Evolutionary conservation across 148 eudicot genomes (phyloP).

Genomic region (Nepenthes mirabilis): DNA sequence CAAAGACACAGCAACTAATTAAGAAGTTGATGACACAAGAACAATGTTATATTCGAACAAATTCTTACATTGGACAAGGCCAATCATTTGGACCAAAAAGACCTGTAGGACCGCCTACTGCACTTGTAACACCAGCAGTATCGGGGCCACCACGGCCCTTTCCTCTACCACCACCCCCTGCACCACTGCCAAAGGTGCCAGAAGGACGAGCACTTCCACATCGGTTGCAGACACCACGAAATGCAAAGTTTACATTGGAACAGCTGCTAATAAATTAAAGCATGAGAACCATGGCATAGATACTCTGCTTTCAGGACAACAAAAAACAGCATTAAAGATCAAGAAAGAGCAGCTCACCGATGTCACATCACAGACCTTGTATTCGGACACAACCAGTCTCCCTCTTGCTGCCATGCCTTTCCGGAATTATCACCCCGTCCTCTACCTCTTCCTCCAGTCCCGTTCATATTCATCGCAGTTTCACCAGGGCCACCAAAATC

Average conservation of each 20-base stretch:
- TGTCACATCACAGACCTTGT: constrained; percentile 99
- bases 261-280: constrained; percentile 50
- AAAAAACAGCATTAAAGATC: constrained; percentile 15
- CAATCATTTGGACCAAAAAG: constrained; percentile 99
- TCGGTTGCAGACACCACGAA: constrained; percentile 97
- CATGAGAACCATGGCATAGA: constrained; percentile 15
- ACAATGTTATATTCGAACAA: neutral
- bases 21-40: neutral
- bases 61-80: constrained; percentile 93
- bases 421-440: constrained; percentile 72
- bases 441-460: constrained; percentile 54
- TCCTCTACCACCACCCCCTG: constrained; percentile 76
- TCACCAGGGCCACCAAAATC: constrained; percentile 36
- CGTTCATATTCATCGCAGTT: constrained; percentile 33
- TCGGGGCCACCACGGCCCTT: constrained; percentile 77
- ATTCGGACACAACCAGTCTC: constrained; percentile 97
- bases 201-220: constrained; percentile 98
- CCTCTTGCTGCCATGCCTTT: constrained; percentile 95
- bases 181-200: constrained; percentile 62
- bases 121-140: constrained; percentile 41
- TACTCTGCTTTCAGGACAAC: neutral
- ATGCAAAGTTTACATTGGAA: constrained; percentile 87
- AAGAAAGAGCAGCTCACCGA: constrained; percentile 95
- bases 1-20: neutral
- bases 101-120: constrained; percentile 52